These are phyloP conservation scores for Moesziomyces aphidis DNA, from an alignment of 1,284 basidiomycete species.

Conservation along the genomic window DNA sequence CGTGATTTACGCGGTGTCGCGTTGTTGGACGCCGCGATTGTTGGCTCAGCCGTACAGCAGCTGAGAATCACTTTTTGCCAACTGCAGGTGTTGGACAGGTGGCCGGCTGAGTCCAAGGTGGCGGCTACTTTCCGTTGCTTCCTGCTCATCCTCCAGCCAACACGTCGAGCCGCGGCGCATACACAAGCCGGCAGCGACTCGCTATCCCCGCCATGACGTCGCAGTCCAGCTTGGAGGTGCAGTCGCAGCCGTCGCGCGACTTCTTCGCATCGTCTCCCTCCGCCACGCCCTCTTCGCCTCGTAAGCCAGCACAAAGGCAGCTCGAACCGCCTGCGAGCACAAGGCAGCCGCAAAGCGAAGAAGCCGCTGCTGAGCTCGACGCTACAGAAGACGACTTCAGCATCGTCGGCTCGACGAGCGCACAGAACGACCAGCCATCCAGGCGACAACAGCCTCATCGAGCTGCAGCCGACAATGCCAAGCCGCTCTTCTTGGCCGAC, in stretches of 20 bases:
- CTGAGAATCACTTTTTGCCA: constrained; percentile 2
- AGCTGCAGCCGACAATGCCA: constrained; percentile 34
- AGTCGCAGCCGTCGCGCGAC: constrained; percentile 34
- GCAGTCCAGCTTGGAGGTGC: constrained; percentile 32
- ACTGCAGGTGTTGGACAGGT: constrained; percentile 13
- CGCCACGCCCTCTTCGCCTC: constrained; percentile 25
- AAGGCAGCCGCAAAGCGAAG: neutral
- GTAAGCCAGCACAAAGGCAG: constrained; percentile 3
- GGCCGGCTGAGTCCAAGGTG: constrained; percentile 1
- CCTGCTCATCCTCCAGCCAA: neutral
- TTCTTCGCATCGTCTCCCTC: constrained; percentile 51
- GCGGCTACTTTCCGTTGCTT: neutral
- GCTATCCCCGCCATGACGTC: constrained; percentile 16
- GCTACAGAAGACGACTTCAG: constrained; percentile 11
- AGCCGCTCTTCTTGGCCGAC: constrained; percentile 37
- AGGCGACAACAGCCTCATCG: constrained; percentile 30
- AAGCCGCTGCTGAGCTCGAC: neutral
- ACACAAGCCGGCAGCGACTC: neutral
- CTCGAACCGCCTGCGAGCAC: neutral
- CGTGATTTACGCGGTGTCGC: constrained; percentile 20
- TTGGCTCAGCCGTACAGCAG: neutral
- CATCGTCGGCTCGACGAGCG: constrained; percentile 14
- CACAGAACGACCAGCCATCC: constrained; percentile 1
- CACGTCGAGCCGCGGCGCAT: neutral
- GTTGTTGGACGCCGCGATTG: neutral